Evolutionary conservation across 495 filamentous ascomycete species (phyloP).

Genomic region (Penicillium lagena): DNA sequence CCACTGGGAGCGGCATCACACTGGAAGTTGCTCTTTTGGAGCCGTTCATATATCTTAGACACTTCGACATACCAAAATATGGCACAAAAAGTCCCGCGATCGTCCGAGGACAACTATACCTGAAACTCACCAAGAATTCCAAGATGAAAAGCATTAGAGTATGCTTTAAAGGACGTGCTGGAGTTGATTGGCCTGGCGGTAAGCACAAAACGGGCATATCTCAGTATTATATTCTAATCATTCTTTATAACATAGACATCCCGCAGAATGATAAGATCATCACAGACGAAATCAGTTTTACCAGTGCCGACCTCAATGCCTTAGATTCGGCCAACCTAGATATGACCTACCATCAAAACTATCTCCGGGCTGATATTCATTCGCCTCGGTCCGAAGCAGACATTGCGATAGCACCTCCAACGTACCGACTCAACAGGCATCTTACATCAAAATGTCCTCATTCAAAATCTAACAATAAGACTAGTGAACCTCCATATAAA

Average conservation of each 20-base stretch:
- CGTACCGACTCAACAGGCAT: slow-evolving; percentile 45
- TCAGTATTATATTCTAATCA: slow-evolving; percentile 65
- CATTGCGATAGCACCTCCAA: too few species aligned
- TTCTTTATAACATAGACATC: too few species aligned
- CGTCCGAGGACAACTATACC: slow-evolving; percentile 73
- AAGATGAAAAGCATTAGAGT: slow-evolving; percentile 91
- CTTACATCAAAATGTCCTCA: too few species aligned
- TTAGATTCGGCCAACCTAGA: too few species aligned
- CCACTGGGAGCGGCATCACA: slow-evolving; percentile 64
- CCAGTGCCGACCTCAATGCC: too few species aligned
- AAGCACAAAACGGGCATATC: slow-evolving; percentile 84
- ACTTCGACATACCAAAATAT: slow-evolving; percentile 77
- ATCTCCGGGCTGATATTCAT: too few species aligned
- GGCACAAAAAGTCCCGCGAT: slow-evolving; percentile 70
- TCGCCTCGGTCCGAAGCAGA: too few species aligned
- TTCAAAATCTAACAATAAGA: slow-evolving; percentile 85
- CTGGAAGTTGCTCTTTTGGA: slow-evolving; percentile 77
- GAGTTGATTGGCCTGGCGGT: slow-evolving; percentile 97
- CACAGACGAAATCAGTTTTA: too few species aligned
- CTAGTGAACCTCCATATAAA: slow-evolving; percentile 76
- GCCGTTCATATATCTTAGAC: slow-evolving; percentile 81
- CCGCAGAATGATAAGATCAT: too few species aligned
- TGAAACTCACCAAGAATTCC: slow-evolving; percentile 79
- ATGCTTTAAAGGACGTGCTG: slow-evolving; percentile 75
- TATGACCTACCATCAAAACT: too few species aligned